Base-by-base conservation (phyloP, 1,284 basidiomycete genomes). In the Cutaneotrichosporon sp. region DNA sequence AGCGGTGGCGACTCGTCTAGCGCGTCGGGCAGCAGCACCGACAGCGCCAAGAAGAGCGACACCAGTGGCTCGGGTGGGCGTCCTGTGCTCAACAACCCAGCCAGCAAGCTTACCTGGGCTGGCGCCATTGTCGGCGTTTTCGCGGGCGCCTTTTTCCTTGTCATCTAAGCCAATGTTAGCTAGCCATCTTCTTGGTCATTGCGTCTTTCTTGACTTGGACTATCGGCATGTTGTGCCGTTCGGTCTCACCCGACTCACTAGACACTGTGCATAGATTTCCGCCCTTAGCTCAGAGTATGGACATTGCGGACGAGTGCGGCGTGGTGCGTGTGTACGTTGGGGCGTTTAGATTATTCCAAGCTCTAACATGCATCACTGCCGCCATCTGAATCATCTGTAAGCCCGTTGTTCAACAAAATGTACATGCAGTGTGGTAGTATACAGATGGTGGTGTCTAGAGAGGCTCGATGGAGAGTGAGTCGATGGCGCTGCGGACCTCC, bases 401-500 rank as follows among this genome's bases (percentile, higher is more conserved):
- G 8, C 43, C 17, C 26, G 43, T 45, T 8, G 43, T n/a, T 21
- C 36, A 10, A 34, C 42, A 44, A n/a, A 30, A 30, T 21, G 35
- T 46, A 46, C 45, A 46, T 46, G 26, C 45, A 42, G 34, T 49
- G 47, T 23, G n/a, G 38, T 40, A 48, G 38, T 17, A 21, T 39
- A 36, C 43, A 44, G 26, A 48, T 39, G 17, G 18, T 47, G 23
- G 10, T 38, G 22, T 33, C 33, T 43, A 41, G 18, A 73, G 34
- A 39, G 74, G 73, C 49, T 63, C 63, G 14, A 75, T 59, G 41
- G 69, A 74, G 49, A 94, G 72, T 1, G 83, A 86, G 51, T 86
- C 85, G 18, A 92, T 85, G 1, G 88, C 87, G 61, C 75, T 81
- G 47, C 86, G 77, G 43, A 94, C 70, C 20, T 89, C 89, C 62